Evolutionary conservation across 225 moss, liverwort and hornwort species (phyloP).

Genomic region (Pseudisothecium myosuroides): DNA sequence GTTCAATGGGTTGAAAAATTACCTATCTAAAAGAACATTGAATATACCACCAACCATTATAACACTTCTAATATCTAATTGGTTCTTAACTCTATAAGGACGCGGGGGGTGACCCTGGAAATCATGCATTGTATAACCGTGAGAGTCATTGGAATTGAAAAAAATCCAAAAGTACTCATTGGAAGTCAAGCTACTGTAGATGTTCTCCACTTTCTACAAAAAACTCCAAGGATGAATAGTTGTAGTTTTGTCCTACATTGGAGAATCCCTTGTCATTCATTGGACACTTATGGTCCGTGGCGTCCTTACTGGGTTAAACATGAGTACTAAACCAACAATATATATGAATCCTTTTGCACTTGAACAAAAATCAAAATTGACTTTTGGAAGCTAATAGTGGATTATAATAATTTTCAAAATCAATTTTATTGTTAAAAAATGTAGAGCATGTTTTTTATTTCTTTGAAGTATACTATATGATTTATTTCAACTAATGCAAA

Average conservation of each 20-base stretch:
- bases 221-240: too few relatives aligned
- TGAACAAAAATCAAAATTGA: not conserved
- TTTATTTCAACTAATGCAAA: not conserved
- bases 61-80: not conserved
- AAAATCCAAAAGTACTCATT: too few relatives aligned
- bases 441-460: rapidly evolving
- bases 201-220: too few relatives aligned
- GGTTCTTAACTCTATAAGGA: too few relatives aligned
- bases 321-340: not conserved
- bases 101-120: too few relatives aligned
- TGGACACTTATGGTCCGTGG: too few relatives aligned
- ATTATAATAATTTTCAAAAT: not conserved
- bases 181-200: too few relatives aligned
- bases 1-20: not conserved
- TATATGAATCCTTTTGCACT: not conserved
- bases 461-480: not conserved
- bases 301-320: too few relatives aligned
- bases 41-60: not conserved
- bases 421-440: not conserved
- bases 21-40: not conserved
- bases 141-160: too few relatives aligned
- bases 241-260: too few relatives aligned
- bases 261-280: too few relatives aligned
- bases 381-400: not conserved
- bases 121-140: too few relatives aligned